A percentile compares a stretch with the other conserved stretches of the same genome.
phyloP scores from a whole-genome alignment of 371 early-diverging fungal species.

The Modicella reniformis region DNA sequence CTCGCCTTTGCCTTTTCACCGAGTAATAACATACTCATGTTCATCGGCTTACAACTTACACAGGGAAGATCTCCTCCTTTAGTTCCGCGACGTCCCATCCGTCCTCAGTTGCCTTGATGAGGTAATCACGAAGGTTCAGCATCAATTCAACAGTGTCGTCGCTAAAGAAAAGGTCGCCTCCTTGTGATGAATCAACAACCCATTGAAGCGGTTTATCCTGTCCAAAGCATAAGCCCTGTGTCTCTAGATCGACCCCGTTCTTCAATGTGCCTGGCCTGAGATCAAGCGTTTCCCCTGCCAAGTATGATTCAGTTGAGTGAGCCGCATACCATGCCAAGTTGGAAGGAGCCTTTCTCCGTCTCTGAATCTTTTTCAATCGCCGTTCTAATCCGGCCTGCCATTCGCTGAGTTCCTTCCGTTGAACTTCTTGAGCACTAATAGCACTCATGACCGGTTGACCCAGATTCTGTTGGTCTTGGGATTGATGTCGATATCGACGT shows the following conservation, averaged over 20 bases:
- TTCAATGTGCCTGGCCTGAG: constrained; percentile 8
- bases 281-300: constrained; percentile 25
- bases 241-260: constrained; percentile 15
- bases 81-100: constrained; percentile 51
- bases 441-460: not conserved
- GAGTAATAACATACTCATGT: not conserved
- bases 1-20: not conserved
- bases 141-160: constrained; percentile 48
- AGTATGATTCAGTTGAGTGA: constrained; percentile 33
- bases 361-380: constrained; percentile 42
- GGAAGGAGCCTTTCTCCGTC: constrained; percentile 44
- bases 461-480: not conserved
- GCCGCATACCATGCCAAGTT: constrained; percentile 43
- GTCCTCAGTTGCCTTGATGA: constrained; percentile 32
- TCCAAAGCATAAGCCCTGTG: constrained; percentile 25
- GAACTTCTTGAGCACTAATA: not conserved
- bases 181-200: constrained; percentile 26
- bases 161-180: constrained; percentile 31
- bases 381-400: constrained; percentile 49
- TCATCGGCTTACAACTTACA: constrained; percentile 23
- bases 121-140: constrained; percentile 34
- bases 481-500: not conserved
- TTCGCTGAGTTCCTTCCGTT: constrained; percentile 34
- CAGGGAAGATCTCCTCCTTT: constrained; percentile 32
- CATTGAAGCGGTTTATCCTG: constrained; percentile 33